A percentile compares a stretch with the other conserved stretches of the same genome.
These are phyloP conservation scores for Claviceps sp. DNA, from an alignment of 2,329 filamentous ascomycete genomes.

Conservation along the genomic window DNA sequence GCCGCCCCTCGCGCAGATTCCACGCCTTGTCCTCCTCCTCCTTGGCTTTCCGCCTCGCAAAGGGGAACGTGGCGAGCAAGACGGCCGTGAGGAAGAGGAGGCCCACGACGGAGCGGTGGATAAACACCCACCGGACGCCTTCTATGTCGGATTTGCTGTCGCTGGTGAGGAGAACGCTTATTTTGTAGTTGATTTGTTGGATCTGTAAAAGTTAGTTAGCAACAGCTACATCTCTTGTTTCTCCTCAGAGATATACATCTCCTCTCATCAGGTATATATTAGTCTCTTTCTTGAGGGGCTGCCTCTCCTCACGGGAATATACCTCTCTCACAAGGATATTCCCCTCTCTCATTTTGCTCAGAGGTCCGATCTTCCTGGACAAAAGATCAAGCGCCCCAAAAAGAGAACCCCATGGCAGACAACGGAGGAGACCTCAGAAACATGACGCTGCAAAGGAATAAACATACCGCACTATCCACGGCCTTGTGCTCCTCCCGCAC, in stretches of 20 bases:
- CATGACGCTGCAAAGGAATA: too few species aligned
- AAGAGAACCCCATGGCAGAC: too few species aligned
- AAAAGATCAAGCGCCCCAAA: too few species aligned
- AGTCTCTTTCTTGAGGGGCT: background rate
- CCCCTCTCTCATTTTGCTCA: background rate
- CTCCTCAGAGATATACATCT: background rate
- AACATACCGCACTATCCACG: slow-evolving; percentile 62
- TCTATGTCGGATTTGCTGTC: slow-evolving; percentile 90
- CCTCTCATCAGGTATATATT: background rate
- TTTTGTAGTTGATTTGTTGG: slow-evolving; percentile 92
- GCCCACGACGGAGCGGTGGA: slow-evolving; percentile 48
- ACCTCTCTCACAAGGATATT: too few species aligned
- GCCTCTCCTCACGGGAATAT: background rate
- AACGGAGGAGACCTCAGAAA: too few species aligned
- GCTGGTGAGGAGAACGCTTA: slow-evolving; percentile 77
- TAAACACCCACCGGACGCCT: slow-evolving; percentile 74
- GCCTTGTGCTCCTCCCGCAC: slow-evolving; percentile 77
- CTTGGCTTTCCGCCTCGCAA: slow-evolving; percentile 42
- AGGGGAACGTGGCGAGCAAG: slow-evolving; percentile 45
- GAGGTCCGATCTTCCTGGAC: too few species aligned
- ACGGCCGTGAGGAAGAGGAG: slow-evolving; percentile 53
- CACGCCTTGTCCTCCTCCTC: slow-evolving; percentile 33
- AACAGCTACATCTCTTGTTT: background rate
- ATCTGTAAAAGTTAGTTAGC: slow-evolving; percentile 38
- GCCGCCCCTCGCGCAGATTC: slow-evolving; percentile 29